Base-by-base conservation (phyloP, 805 yeast species). In the Sugiyamaella americana region DNA sequence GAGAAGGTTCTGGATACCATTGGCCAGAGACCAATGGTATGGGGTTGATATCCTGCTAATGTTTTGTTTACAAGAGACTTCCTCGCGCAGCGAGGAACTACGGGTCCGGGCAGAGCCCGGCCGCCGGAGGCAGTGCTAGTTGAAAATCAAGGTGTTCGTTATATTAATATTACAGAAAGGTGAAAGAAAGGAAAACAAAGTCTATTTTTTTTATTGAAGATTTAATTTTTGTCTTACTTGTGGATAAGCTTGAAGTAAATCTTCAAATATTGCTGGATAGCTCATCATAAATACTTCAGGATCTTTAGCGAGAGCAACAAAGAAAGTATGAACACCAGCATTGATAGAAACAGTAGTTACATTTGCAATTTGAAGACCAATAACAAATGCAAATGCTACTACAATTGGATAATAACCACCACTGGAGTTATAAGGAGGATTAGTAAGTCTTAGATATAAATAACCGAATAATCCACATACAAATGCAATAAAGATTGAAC, bases 281-380 rank as follows among this genome's bases (percentile, higher is more conserved):
- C 84, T 75, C 67, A 74, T 72, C 59, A 78, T 80, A 70, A 84
- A 82, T 5, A 84, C 79, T 56, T 86, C 94, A 0, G 97, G 96
- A 56, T 87, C 89, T 57, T 80, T 78, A 11, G 89, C 87, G 58
- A 86, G 70, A 0, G 93, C 88, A 40, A 89, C 82, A 64, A 87
- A 82, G 61, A 89, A 82, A 0, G 96, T 84, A 19, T 89, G 78
- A 8, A 81, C 79, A 10, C 96, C 96, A 6, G 88, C 80, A 52
- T 80, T 82, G 41, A 89, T 78, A 1, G 87, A 83, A 37, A 83
- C 82, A 51, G 81, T 77, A 11, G 91, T 72, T 48, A 86, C 70
- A 51, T 82, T 79, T 43, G 86, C 75, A 51, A 89, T 77, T 67
- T 88, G 95, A 37, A 82, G 72, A 0, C 93, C 76, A 44, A 88